These are phyloP conservation scores for Cardamine chenopodiifolia DNA, from an alignment of 345 rosid genomes.

Conservation along the genomic window DNA sequence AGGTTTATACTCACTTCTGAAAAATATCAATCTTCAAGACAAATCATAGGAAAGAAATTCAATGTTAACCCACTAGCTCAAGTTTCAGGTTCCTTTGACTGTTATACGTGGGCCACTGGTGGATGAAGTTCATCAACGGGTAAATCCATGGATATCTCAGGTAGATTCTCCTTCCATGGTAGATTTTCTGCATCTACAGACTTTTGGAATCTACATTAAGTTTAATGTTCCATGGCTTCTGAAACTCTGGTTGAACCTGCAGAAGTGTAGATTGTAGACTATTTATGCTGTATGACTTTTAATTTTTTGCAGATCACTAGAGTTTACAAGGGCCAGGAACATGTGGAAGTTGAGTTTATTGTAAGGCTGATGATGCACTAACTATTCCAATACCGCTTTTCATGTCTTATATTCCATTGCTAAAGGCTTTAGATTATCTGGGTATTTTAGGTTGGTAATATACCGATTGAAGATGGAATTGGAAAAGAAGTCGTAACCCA, in stretches of 20 bases:
- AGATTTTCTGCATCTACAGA: conserved; percentile 3
- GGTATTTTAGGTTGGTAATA: conserved; percentile 60
- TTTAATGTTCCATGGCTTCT: neutral
- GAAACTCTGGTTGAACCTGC: conserved; percentile 14
- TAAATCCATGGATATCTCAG: conserved; percentile 90
- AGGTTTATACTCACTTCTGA: conserved; percentile 54
- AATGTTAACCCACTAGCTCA: conserved; percentile 25
- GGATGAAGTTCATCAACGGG: conserved; percentile 83
- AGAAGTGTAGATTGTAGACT: conserved; percentile 20
- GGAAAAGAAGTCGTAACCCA: conserved; percentile 80
- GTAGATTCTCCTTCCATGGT: conserved; percentile 43
- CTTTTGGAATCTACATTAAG: conserved; percentile 14
- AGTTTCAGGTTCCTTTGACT: conserved; percentile 67
- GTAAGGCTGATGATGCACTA: conserved; percentile 53
- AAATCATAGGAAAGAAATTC: conserved; percentile 14
- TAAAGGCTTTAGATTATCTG: conserved; percentile 20
- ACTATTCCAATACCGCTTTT: conserved; percentile 14
- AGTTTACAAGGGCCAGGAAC: conserved; percentile 81
- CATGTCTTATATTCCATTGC: conserved; percentile 14
- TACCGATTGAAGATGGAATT: conserved; percentile 68
- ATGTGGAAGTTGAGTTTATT: conserved; percentile 91
- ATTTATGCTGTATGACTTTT: conserved; percentile 22
- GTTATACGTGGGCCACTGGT: conserved; percentile 69
- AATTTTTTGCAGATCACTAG: conserved; percentile 64
- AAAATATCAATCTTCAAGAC: neutral